Evolutionary conservation across 2,329 filamentous ascomycete genomes (phyloP).

Genomic region (Talaromyces islandicus): DNA sequence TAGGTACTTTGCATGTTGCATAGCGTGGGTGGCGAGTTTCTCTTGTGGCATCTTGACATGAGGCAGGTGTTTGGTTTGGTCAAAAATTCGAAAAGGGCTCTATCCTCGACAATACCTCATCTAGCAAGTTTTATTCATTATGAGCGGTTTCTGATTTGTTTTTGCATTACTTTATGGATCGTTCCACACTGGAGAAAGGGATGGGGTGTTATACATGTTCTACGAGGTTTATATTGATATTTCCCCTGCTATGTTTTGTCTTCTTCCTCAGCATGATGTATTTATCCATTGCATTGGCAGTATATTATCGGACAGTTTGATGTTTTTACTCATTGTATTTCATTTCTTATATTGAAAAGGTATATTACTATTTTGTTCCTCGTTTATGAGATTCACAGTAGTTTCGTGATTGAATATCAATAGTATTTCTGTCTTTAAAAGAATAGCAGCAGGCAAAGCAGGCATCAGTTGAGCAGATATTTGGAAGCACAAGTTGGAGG

Average conservation of each 20-base stretch:
- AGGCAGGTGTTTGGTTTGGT: constrained; percentile 27
- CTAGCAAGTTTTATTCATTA: not conserved
- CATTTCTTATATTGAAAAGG: not conserved
- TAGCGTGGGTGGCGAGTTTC: constrained; percentile 32
- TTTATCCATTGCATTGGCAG: not conserved
- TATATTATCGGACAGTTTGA: not conserved
- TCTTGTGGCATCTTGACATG: constrained; percentile 27
- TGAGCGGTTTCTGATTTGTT: not conserved
- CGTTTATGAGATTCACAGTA: not conserved
- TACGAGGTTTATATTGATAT: not conserved
- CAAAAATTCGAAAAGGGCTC: constrained; percentile 12
- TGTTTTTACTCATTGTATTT: not conserved
- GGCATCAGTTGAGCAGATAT: no score
- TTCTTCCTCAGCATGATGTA: not conserved
- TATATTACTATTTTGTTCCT: not conserved
- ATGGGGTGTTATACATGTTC: not conserved
- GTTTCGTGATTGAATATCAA: not conserved
- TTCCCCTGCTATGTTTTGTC: not conserved
- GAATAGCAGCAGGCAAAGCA: no score
- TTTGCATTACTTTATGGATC: not conserved
- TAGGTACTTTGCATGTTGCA: constrained; percentile 25
- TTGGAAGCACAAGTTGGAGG: no score
- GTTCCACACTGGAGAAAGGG: not conserved
- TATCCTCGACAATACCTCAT: not conserved
- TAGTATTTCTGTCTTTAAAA: no score